phyloP scores from a whole-genome alignment of 2,329 filamentous ascomycete genomes.

The Colletotrichum agaves region DNA sequence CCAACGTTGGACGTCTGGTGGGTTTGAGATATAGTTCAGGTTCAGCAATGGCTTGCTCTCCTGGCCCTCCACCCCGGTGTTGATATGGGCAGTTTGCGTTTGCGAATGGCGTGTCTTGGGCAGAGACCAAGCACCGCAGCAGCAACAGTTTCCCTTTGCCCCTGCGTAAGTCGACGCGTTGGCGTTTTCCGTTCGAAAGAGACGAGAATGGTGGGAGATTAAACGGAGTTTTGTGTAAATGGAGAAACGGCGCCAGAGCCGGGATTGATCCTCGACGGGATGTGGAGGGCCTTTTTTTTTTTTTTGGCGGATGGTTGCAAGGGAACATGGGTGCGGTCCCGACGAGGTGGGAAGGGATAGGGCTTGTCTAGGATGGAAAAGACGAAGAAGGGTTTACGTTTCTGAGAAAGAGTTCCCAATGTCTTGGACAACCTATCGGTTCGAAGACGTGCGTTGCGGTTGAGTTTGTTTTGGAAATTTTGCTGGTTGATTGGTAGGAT shows the following conservation, averaged over 20 bases:
- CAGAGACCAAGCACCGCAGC: not conserved
- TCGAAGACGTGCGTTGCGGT: not conserved
- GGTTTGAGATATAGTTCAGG: not conserved
- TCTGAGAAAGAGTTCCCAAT: slow-evolving; percentile 14
- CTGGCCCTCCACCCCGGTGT: not conserved
- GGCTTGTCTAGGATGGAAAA: not conserved
- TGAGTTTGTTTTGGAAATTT: not conserved
- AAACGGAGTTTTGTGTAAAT: slow-evolving; percentile 26
- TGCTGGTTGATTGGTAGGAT: not conserved
- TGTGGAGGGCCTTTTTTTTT: slow-evolving; percentile 15
- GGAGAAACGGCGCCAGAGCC: slow-evolving; percentile 3
- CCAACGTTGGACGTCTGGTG: not conserved
- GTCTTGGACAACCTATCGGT: slow-evolving; percentile 1
- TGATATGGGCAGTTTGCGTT: not conserved
- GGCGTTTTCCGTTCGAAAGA: slow-evolving; percentile 27
- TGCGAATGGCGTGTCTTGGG: not conserved
- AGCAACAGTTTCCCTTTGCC: not conserved
- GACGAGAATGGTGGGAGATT: slow-evolving; percentile 18
- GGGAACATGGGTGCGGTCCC: not conserved
- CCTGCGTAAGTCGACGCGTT: slow-evolving; percentile 30
- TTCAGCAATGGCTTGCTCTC: not conserved
- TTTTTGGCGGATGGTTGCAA: too few relatives aligned
- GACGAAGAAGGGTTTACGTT: slow-evolving; percentile 1
- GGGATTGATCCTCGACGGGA: slow-evolving; percentile 25
- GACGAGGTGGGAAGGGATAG: slow-evolving; percentile 7